phyloP scores from a whole-genome alignment of 192 early-diverging fungal genomes.

The Coemansia sp. region DNA sequence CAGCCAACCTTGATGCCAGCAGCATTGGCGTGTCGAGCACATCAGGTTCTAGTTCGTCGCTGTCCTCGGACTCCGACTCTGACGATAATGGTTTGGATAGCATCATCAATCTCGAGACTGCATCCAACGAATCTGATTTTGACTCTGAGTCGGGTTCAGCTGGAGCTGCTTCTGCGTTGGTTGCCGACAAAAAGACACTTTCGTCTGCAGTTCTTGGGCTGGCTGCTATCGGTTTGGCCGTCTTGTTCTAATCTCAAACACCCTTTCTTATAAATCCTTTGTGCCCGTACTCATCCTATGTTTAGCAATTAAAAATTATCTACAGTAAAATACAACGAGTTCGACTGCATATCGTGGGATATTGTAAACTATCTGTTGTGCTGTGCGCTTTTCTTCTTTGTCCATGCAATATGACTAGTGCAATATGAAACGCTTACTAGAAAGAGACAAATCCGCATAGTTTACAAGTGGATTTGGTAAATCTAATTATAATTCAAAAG shows the following conservation, averaged over 20 bases:
- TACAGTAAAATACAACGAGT: background rate
- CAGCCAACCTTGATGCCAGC: conserved; percentile 8
- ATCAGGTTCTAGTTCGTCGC: background rate
- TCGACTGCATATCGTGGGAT: too few species aligned
- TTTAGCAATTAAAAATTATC: background rate
- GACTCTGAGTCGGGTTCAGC: background rate
- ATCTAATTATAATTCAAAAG: too few species aligned
- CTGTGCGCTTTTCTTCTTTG: too few species aligned
- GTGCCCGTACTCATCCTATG: background rate
- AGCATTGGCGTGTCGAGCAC: conserved; percentile 6
- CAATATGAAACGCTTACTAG: too few species aligned
- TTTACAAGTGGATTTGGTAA: too few species aligned
- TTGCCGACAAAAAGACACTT: background rate
- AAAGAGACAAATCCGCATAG: too few species aligned
- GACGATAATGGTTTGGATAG: background rate
- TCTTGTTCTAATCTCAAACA: background rate
- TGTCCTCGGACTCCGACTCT: background rate
- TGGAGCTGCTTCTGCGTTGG: background rate
- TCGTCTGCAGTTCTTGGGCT: background rate
- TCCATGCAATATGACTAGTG: too few species aligned
- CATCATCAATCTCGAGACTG: background rate
- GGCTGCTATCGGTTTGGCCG: background rate
- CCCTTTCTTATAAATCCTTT: background rate
- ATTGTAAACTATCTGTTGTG: too few species aligned
- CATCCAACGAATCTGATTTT: background rate